Base-by-base conservation (phyloP, 768 basidiomycete genomes). In the Lentinula boryana region DNA sequence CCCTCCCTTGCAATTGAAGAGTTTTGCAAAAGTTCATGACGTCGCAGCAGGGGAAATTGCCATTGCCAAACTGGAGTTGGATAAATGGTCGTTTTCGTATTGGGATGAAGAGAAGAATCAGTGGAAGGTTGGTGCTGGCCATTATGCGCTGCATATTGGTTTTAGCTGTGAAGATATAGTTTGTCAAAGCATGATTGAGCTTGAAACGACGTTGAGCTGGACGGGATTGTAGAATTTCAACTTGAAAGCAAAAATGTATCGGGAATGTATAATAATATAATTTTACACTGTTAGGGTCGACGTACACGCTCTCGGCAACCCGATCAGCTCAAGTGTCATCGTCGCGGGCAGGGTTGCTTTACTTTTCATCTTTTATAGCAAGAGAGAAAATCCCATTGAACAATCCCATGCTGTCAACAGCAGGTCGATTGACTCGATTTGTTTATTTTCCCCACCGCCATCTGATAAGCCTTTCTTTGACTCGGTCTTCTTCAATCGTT, bases 11-110 rank as follows among this genome's bases (percentile, higher is more conserved):
- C 82, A 89, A 68, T 75, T 94, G 40, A 86, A 84, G 55, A 87
- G 84, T 6, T 91, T 84, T 70, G 71, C 72, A 3, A 91, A 91
- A 69, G 84, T 77, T 3, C 75, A 68, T 58, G 71, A 83, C 64
- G 64, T 91, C 13, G 65, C 69, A 16, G 79, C 84, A 0, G 83
- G 84, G 1, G 68, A 72, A n/a, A 72, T 72, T 6, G 65, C 63
- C 49, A 66, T 62, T 8, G 79, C 83, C 13, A 68, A 61, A 13
- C 65, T 93, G 60, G 65, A 61, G 15, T 71, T 92, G 52, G 84
- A 89, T 69, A 87, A 85, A 69, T 84, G 84, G 62, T 86, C 89
- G 3, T 79, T 92, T 58, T 86, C 85, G 0, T 85, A 77, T 53
- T 89, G 86, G 84, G 80, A 86, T 62, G 75, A 77, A 13, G 62